Evolutionary conservation across 108 stramenopile genomes (phyloP).

Genomic region (Nannochloropsis gaditana): DNA sequence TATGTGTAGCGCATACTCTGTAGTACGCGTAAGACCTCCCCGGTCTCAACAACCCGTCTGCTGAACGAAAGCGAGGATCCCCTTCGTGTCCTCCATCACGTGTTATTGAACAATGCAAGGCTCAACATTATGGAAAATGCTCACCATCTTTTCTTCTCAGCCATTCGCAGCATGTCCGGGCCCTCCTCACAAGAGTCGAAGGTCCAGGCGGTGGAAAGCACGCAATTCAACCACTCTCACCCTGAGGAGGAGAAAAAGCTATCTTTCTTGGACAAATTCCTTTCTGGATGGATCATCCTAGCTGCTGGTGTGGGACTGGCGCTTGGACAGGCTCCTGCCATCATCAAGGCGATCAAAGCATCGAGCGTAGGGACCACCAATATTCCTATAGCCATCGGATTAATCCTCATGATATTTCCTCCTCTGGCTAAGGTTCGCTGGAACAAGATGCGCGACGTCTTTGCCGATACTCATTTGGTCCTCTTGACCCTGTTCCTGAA

Average conservation of each 20-base stretch:
- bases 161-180: too few relatives aligned
- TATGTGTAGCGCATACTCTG: too few relatives aligned
- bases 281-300: background rate
- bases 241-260: background rate
- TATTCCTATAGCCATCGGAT: constrained; percentile 9
- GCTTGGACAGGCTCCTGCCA: background rate
- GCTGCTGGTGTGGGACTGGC: background rate
- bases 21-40: too few relatives aligned
- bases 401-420: constrained; percentile 2
- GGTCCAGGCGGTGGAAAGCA: too few relatives aligned
- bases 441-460: constrained; percentile 5
- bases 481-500: background rate
- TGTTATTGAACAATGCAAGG: too few relatives aligned
- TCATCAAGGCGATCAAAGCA: background rate
- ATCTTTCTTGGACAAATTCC: constrained; percentile 1
- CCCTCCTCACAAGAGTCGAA: too few relatives aligned
- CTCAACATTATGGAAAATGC: too few relatives aligned
- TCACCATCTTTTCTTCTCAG: too few relatives aligned
- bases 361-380: background rate
- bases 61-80: too few relatives aligned
- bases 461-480: background rate
- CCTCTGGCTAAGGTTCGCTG: constrained; percentile 14
- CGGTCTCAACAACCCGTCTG: too few relatives aligned
- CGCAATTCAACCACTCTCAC: background rate
- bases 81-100: too few relatives aligned